Base-by-base conservation (phyloP, 176 grass and related monocot genomes). In the Aegilops umbellulata region DNA sequence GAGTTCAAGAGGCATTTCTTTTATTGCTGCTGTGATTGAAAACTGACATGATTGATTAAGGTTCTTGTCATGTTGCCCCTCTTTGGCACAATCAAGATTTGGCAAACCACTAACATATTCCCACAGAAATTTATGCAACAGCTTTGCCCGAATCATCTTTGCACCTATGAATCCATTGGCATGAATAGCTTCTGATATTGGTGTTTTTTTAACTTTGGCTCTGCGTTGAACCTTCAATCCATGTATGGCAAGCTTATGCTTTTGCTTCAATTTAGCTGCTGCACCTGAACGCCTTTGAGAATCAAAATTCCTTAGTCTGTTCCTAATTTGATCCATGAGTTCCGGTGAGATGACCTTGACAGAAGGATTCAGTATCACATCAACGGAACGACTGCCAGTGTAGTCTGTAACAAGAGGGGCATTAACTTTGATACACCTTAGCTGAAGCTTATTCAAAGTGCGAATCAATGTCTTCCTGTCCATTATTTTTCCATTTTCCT, bases 91-190 rank as follows among this genome's bases (percentile, higher is more conserved):
- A 85, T 51, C 73, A 81, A 88, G 93, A 89, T 62, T 77, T 84
- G 91, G 86, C 78, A 85, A 94, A 84, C 60, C 65, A 82, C 47
- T 91, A 25, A 94, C 73, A 87, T 91, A 94, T 63, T 60, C 51
- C 95, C 93, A 98, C 22, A 98, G 53, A 90, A 92, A 98, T 61
- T 89, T 94, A 89, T 98, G 93, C 38, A 98, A 85, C 5, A 98
- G 81, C 82, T 90, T 98, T 80, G 89, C 90, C 20, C 95, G 88
- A 57, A 92, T 83, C 95, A 98, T 98, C 85, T 95, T 95, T 82
- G 91, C 93, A 81, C 74, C 66, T 24, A 92, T 86, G 91, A 92
- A 95, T 82, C 95, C 95, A 90, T 98, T 98, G 62, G 89, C 85
- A 89, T 89, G 82, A 90, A 98, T 98, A 89, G 82, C 87, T 78